Evolutionary conservation across 1,284 basidiomycete species (phyloP).

Genomic region (Volvariella volvacea): DNA sequence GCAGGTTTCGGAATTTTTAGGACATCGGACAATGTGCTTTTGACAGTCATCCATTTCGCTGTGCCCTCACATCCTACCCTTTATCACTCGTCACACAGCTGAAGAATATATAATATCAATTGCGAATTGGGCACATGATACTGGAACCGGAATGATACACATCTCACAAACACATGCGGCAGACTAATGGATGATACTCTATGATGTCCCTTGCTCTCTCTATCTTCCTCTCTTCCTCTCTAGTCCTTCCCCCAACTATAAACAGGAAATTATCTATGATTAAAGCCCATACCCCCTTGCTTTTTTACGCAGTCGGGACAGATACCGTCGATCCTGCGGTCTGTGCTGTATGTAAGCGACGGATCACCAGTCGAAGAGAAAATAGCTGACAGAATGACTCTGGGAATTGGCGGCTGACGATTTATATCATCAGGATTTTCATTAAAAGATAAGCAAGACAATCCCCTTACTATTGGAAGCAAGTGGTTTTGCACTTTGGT

Average conservation of each 20-base stretch:
- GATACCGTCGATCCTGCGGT: slow-evolving; percentile 23
- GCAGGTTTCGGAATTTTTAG: too few species aligned
- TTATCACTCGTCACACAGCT: too few species aligned
- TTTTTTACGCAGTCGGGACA: slow-evolving; percentile 21
- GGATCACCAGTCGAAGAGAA: slow-evolving; percentile 1
- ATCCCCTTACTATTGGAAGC: slow-evolving; percentile 68
- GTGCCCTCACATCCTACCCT: too few species aligned
- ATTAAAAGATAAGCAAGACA: slow-evolving; percentile 2
- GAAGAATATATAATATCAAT: too few species aligned
- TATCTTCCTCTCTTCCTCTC: too few species aligned
- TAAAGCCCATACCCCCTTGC: too few species aligned
- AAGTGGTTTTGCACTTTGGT: slow-evolving; percentile 53
- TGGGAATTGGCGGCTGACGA: slow-evolving; percentile 59
- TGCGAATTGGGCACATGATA: neutral
- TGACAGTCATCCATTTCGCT: too few species aligned
- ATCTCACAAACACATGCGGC: neutral
- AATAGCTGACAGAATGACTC: slow-evolving; percentile 33
- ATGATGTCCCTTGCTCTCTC: too few species aligned
- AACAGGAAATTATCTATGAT: too few species aligned
- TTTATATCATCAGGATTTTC: slow-evolving; percentile 8
- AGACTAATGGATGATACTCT: neutral
- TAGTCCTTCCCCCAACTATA: too few species aligned
- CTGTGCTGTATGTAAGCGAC: slow-evolving; percentile 14
- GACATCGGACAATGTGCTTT: too few species aligned
- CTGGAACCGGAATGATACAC: neutral